Evolutionary conservation across 192 early-diverging fungal species (phyloP), one percentile per base, ranked within the genome.

Genomic region (Nowakowskiella sp.): DNA sequence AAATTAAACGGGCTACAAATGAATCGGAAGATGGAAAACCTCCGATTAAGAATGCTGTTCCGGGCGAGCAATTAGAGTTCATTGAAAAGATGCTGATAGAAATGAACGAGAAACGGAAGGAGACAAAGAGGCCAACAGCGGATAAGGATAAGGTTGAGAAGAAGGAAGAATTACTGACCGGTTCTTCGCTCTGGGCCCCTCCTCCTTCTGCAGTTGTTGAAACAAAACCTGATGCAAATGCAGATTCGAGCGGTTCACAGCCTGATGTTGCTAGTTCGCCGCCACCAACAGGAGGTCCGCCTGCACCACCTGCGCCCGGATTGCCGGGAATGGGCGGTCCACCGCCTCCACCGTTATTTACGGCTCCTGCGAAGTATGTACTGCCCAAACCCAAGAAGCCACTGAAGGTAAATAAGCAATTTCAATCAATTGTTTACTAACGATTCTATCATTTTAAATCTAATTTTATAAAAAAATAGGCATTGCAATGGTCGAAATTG

Each of bases 401-500:
- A n/a, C n/a, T n/a, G n/a, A n/a, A n/a, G n/a, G n/a, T n/a, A n/a
- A n/a, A n/a, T n/a, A n/a, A n/a, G n/a, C n/a, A n/a, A n/a, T n/a
- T n/a, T n/a, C n/a, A n/a, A n/a, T n/a, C n/a, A n/a, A n/a, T n/a
- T n/a, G n/a, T n/a, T n/a, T n/a, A n/a, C 36, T 39, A 39, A 13
- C 19, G 36, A 39, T 39, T 13, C 36, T 13, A 39, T 13, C 36
- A 28, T 22, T 28, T 51, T 19, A 63, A 73, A 47, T 34, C 60
- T 4, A 49, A 10, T 21, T 39, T 34, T 26, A 27, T 49, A 23
- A 77, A 62, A n/a, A 36, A 52, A n/a, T 24, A 78, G 59, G 58
- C 58, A 0, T 49, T 78, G 0, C 61, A 67, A 39, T 78, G 76
- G 76, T 36, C 42, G 0, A 78, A 78, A 49, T 44, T 78, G 16